Percentiles rank a stretch among this genome's conserved stretches.
Conservation (phyloP, 495 filamentous ascomycete species). For the Cenococcum geophilum region DNA sequence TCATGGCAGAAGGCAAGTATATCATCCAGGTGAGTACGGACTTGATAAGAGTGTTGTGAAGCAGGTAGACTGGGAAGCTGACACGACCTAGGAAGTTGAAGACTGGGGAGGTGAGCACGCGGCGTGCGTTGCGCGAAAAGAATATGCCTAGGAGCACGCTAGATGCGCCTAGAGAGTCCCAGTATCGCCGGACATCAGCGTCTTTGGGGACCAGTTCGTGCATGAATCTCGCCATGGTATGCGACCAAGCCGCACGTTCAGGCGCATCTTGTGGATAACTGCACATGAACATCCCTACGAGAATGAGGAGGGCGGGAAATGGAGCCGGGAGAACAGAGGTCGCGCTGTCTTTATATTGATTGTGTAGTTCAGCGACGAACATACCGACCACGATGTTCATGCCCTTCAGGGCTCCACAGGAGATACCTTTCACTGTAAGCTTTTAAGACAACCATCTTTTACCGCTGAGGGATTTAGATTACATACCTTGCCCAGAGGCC, state of each 20-base stretch:
- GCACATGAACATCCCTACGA: slow-evolving; percentile 29
- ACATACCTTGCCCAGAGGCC: slow-evolving; percentile 26
- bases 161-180: slow-evolving; percentile 29
- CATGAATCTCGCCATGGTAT: slow-evolving; percentile 27
- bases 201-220: slow-evolving; percentile 14
- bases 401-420: slow-evolving; percentile 24
- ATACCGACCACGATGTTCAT: slow-evolving; percentile 32
- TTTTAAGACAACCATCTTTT: neutral
- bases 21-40: slow-evolving; percentile 32
- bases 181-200: slow-evolving; percentile 31
- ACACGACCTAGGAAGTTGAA: slow-evolving; percentile 35
- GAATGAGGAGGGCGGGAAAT: slow-evolving; percentile 26
- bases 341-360: slow-evolving; percentile 26
- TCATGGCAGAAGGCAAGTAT: slow-evolving; percentile 29
- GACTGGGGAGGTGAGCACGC: slow-evolving; percentile 26
- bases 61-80: slow-evolving; percentile 33
- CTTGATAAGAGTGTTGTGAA: slow-evolving; percentile 34
- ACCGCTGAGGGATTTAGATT: neutral
- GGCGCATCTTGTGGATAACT: slow-evolving; percentile 29
- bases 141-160: slow-evolving; percentile 30
- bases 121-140: slow-evolving; percentile 28
- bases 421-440: slow-evolving; percentile 19
- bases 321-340: slow-evolving; percentile 26
- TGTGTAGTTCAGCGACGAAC: slow-evolving; percentile 32
- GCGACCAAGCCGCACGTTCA: slow-evolving; percentile 24